Percentiles rank a stretch among this genome's conserved stretches.
phyloP scores from a whole-genome alignment of 2,329 filamentous ascomycete species.

The Pseudogymnoascus sp. region DNA sequence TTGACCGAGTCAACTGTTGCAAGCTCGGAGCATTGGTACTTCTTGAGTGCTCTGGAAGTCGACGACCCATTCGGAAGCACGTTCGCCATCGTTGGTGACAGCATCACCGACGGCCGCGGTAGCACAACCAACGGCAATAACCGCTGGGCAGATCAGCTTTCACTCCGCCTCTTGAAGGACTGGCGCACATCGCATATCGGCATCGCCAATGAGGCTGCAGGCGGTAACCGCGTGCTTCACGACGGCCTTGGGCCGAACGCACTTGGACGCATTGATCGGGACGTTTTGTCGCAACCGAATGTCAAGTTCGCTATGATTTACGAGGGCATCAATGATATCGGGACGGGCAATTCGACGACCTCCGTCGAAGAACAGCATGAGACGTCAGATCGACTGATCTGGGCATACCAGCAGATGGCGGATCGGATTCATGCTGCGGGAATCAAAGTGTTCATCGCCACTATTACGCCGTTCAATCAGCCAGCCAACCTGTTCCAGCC shows the following conservation, averaged over 20 bases:
- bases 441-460: constrained; percentile 49
- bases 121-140: constrained; percentile 51
- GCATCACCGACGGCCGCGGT: constrained; percentile 56
- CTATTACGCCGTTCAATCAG: constrained; percentile 48
- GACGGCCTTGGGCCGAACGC: constrained; percentile 53
- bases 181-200: constrained; percentile 34
- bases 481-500: constrained; percentile 31
- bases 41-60: constrained; percentile 50
- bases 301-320: constrained; percentile 50
- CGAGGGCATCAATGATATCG: constrained; percentile 59
- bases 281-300: constrained; percentile 48
- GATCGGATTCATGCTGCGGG: constrained; percentile 42
- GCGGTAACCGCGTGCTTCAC: constrained; percentile 51
- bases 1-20: constrained; percentile 24
- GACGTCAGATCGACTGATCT: constrained; percentile 41
- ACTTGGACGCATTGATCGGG: constrained; percentile 48
- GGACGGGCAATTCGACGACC: constrained; percentile 33
- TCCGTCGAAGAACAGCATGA: constrained; percentile 35
- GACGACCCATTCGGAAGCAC: constrained; percentile 35
- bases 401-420: constrained; percentile 49
- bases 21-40: constrained; percentile 46
- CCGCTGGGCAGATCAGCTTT: constrained; percentile 40
- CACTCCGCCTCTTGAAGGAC: constrained; percentile 35
- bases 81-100: constrained; percentile 55
- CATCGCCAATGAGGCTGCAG: constrained; percentile 53